phyloP scores from a whole-genome alignment of 2,329 filamentous ascomycete genomes.

The Trichoderma afroharzianum region DNA sequence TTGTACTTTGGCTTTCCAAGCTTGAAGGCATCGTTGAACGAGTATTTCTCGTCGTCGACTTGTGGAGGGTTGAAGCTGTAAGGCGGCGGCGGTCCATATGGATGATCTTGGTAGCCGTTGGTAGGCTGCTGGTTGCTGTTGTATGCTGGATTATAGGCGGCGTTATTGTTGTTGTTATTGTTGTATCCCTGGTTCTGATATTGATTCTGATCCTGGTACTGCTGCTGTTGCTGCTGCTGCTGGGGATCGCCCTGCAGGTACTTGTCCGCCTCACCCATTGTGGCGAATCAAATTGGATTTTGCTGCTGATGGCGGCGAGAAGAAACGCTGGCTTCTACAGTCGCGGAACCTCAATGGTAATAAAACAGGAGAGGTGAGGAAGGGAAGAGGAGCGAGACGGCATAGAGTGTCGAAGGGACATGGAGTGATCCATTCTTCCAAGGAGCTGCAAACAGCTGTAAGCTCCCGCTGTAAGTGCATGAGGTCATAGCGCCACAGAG shows the following conservation, averaged over 20 bases:
- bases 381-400: neutral
- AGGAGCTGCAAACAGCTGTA: constrained; percentile 9
- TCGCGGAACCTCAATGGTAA: neutral
- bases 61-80: constrained; percentile 38
- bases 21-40: constrained; percentile 79
- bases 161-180: neutral
- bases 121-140: neutral
- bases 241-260: constrained; percentile 26
- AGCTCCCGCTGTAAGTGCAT: constrained; percentile 3
- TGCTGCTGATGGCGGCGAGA: neutral
- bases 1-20: constrained; percentile 83
- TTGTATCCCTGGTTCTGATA: constrained; percentile 21
- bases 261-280: constrained; percentile 35
- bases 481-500: constrained; percentile 16
- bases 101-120: neutral
- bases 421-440: neutral
- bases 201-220: constrained; percentile 18
- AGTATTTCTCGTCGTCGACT: constrained; percentile 45
- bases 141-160: constrained; percentile 12
- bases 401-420: neutral
- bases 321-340: neutral
- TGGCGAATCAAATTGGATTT: neutral
- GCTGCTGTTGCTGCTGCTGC: neutral
- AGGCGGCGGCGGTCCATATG: constrained; percentile 30
- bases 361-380: neutral